phyloP scores from a whole-genome alignment of 73 alveolate genomes.

The Paraurostyla sp. region DNA sequence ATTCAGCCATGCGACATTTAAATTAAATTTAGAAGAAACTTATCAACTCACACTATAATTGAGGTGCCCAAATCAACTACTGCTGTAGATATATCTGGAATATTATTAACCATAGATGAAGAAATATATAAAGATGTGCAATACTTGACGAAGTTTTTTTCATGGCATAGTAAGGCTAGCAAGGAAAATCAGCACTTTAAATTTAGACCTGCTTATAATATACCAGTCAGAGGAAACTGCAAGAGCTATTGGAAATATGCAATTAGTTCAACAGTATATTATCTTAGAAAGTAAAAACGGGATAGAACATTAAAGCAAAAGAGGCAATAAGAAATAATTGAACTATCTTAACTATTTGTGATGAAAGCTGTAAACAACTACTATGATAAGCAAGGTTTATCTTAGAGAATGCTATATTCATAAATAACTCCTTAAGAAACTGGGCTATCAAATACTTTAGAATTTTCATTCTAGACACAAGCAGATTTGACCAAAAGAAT shows the following conservation, averaged over 20 bases:
- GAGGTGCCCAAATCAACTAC: conserved; percentile 51
- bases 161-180: conserved; percentile 53
- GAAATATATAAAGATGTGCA: conserved; percentile 60
- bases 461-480: background rate
- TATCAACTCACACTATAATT: background rate
- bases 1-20: conserved; percentile 47
- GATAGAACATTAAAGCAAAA: background rate
- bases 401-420: background rate
- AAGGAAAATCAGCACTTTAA: conserved; percentile 34
- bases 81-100: conserved; percentile 25
- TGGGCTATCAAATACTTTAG: background rate
- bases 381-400: conserved; percentile 20
- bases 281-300: conserved; percentile 23
- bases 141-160: conserved; percentile 39
- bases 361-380: conserved; percentile 37
- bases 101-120: conserved; percentile 53
- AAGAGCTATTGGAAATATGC: conserved; percentile 60
- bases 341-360: conserved; percentile 11
- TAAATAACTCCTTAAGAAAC: conserved; percentile 7
- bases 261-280: conserved; percentile 37
- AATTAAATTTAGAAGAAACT: conserved; percentile 55
- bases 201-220: conserved; percentile 61
- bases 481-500: conserved; percentile 2
- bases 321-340: conserved; percentile 25
- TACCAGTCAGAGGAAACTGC: conserved; percentile 15